phyloP scores from a whole-genome alignment of 371 early-diverging fungal species.

The Actinomortierella ambigua region DNA sequence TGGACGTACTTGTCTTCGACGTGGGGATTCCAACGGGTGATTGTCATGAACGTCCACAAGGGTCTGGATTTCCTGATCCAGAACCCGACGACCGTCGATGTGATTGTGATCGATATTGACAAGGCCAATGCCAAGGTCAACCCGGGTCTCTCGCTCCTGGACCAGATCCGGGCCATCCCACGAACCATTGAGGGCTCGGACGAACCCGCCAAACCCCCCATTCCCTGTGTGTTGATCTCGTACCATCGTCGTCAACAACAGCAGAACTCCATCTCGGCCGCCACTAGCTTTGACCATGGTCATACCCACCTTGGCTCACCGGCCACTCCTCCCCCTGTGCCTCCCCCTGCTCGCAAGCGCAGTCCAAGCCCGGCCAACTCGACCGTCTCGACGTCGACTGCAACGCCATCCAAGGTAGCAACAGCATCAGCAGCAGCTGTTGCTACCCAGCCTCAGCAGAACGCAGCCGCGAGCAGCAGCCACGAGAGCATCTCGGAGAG shows the following conservation, averaged over 20 bases:
- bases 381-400: no score
- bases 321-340: not conserved
- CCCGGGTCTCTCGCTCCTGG: slow-evolving; percentile 27
- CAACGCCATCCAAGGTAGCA: no score
- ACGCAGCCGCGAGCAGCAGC: no score
- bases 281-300: no score
- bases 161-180: slow-evolving; percentile 27
- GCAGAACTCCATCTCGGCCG: no score
- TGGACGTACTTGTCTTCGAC: slow-evolving; percentile 42
- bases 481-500: no score
- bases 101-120: slow-evolving; percentile 44
- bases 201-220: not conserved
- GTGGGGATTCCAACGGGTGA: slow-evolving; percentile 35
- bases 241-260: slow-evolving; percentile 27
- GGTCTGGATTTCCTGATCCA: slow-evolving; percentile 28
- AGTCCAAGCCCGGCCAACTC: no score
- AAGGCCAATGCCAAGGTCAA: slow-evolving; percentile 31
- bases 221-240: slow-evolving; percentile 39
- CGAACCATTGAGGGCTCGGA: not conserved
- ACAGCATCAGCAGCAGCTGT: no score
- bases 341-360: not conserved
- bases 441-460: no score
- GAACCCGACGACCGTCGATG: slow-evolving; percentile 24
- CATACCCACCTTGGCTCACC: slow-evolving; percentile 4
- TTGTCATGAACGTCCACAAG: slow-evolving; percentile 29